Conservation (phyloP, 768 basidiomycete genomes). For the Pleurotus platypus region DNA sequence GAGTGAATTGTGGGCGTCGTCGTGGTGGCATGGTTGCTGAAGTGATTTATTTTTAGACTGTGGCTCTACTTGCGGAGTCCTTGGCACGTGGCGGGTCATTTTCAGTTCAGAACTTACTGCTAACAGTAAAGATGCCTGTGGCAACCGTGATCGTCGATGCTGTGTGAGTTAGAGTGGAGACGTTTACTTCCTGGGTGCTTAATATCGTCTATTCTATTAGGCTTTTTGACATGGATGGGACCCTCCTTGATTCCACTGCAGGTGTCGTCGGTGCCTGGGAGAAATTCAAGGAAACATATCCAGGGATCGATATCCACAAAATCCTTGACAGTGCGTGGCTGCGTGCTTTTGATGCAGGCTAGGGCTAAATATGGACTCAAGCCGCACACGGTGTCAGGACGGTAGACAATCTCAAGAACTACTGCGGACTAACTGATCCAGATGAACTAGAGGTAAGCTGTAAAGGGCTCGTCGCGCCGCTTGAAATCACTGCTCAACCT, state of each 20-base stretch:
- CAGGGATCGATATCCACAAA: slow-evolving; percentile 53
- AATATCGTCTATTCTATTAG: slow-evolving; percentile 25
- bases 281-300: slow-evolving; percentile 68
- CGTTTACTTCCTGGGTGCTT: too few species aligned
- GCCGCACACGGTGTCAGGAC: slow-evolving; percentile 84
- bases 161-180: slow-evolving; percentile 28
- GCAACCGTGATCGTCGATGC: slow-evolving; percentile 29
- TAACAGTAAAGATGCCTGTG: not conserved
- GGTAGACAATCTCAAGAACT: slow-evolving; percentile 70
- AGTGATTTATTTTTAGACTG: slow-evolving; percentile 15
- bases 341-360: not conserved
- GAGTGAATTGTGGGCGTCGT: slow-evolving; percentile 70
- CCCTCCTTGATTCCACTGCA: slow-evolving; percentile 76
- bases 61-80: not conserved
- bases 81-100: not conserved
- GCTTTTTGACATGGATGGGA: slow-evolving; percentile 84
- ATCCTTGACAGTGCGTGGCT: slow-evolving; percentile 56
- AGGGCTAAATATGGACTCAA: slow-evolving; percentile 20
- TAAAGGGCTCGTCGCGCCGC: slow-evolving; percentile 4
- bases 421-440: slow-evolving; percentile 67
- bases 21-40: slow-evolving; percentile 65
- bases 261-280: slow-evolving; percentile 85
- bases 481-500: slow-evolving; percentile 5
- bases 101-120: not conserved
- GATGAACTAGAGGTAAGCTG: slow-evolving; percentile 62